Evolutionary conservation across 176 grass and related monocot genomes (phyloP), one percentile per base, ranked within the genome.

Genomic region (Bonia amplexicaulis): DNA sequence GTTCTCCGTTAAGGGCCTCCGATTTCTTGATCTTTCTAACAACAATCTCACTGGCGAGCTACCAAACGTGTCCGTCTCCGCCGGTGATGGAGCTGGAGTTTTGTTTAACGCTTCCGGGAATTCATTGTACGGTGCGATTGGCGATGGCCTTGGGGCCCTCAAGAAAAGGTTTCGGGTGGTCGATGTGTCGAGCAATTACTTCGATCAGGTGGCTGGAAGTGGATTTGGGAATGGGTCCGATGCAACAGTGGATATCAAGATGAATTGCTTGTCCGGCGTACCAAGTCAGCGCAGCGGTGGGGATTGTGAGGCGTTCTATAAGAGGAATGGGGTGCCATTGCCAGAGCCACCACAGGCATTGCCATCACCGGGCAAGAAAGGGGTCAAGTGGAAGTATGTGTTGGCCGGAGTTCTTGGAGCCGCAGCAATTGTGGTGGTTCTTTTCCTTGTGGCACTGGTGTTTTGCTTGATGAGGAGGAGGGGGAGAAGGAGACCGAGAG

Each of bases 121-220:
- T 88, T 81, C 76, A 7, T 90, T 92, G 57, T 92, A 92, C 57
- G 93, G 96, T 12, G 12, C 67, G 12, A 69, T 98, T 67, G 82
- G 93, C 16, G 49, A 73, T 46, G 78, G 27, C 40, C 42, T 85
- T 42, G 71, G 23, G 57, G 16, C 54, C 29, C 62, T 93, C 70
- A 66, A 46, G n/a, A 69, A 49, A 80, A 83, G 90, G 87, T 98
- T 94, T 81, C 15, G 77, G 60, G 19, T 86, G 71, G 89, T 91
- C 31, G 91, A 99, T 75, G 42, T 94, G 27, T 96, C 93, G 0
- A 66, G 54, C 70, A 99, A 99, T 87, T 99, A 96, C 80, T 96
- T 99, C 22, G 74, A 72, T 33, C 89, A 80, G 47, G 76, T 26
- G 6, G 33, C 42, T 55, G 73, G 53, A 3, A 3, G 29, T 54